Evolutionary conservation across 2,329 filamentous ascomycete genomes (phyloP), one percentile per base, ranked within the genome.

Genomic region (Diaporthe sp.): DNA sequence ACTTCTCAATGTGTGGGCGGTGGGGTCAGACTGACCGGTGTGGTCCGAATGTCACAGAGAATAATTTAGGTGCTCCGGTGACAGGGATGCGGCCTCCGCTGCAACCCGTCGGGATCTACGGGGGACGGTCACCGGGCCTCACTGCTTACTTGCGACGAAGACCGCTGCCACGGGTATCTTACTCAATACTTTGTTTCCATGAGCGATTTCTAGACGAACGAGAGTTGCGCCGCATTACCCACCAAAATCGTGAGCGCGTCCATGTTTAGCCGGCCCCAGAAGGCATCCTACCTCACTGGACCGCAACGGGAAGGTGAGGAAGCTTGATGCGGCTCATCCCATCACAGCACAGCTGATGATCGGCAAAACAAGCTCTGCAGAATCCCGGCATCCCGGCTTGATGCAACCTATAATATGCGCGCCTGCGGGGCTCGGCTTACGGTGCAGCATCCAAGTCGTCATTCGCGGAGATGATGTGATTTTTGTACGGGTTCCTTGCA

Each of bases 281-380:
- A 63, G 49, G 47, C 60, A 61, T 55, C 47, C 71, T 7, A 73
- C 58, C 49, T 57, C 34, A 65, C 47, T 13, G n/a, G 28, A n/a
- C 71, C 71, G 31, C 60, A 55, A 55, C 25, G 37, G 71, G 71
- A 65, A 73, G 71, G 71, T 65, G 10, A 73, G 31, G 13, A 61
- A 55, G 44, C 60, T 60, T 60, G 53, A 47, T 17, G 42, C 31
- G 6, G 49, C 57, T 70, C 49, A 70, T 70, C 65, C 65, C 47
- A 53, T 68, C 47, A 65, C 37, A n/a, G 31, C 57, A 25, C 58
- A 55, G 34, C 71, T 31, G 55, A 42, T 65, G 71, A 73, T 73
- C 71, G 58, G 44, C 71, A 55, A 39, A 53, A 65, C 58, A 73
- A 73, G 58, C 58, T 73, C 71, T 47, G 3, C 25, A 4, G 15